phyloP scores from a whole-genome alignment of 495 filamentous ascomycete genomes.

The Penicillium bovifimosum region DNA sequence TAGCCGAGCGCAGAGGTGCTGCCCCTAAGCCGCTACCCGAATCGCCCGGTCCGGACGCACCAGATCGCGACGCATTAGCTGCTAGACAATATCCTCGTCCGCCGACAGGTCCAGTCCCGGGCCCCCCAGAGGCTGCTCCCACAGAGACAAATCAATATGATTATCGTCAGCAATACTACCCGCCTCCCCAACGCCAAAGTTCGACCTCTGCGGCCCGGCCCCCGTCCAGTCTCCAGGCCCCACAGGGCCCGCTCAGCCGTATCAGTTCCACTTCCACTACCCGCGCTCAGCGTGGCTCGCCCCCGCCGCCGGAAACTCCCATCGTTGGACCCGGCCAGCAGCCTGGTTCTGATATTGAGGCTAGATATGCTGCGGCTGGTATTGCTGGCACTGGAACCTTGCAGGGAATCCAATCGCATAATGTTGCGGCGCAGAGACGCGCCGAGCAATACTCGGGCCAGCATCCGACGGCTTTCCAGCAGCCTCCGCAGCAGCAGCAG shows the following conservation, averaged over 20 bases:
- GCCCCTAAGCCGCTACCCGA: conserved; percentile 73
- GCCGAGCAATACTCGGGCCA: conserved; percentile 64
- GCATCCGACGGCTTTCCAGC: conserved; percentile 37
- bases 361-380: conserved; percentile 80
- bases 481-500: conserved; percentile 43
- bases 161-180: conserved; percentile 64
- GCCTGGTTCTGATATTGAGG: conserved; percentile 76
- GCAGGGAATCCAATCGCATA: conserved; percentile 72
- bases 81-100: conserved; percentile 31
- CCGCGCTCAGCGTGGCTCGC: conserved; percentile 83
- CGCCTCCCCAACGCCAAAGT: conserved; percentile 43
- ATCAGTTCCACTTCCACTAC: conserved; percentile 90
- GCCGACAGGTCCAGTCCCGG: conserved; percentile 14
- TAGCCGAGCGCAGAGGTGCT: conserved; percentile 66
- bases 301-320: conserved; percentile 94
- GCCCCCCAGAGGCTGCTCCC: neutral
- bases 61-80: conserved; percentile 67
- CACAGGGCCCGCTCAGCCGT: conserved; percentile 55
- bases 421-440: conserved; percentile 73
- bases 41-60: conserved; percentile 63
- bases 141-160: conserved; percentile 42
- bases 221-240: conserved; percentile 33
- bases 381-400: conserved; percentile 81
- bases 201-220: conserved; percentile 25
- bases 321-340: conserved; percentile 64